Base-by-base conservation (phyloP, 768 basidiomycete species). In the Trametes villosa region DNA sequence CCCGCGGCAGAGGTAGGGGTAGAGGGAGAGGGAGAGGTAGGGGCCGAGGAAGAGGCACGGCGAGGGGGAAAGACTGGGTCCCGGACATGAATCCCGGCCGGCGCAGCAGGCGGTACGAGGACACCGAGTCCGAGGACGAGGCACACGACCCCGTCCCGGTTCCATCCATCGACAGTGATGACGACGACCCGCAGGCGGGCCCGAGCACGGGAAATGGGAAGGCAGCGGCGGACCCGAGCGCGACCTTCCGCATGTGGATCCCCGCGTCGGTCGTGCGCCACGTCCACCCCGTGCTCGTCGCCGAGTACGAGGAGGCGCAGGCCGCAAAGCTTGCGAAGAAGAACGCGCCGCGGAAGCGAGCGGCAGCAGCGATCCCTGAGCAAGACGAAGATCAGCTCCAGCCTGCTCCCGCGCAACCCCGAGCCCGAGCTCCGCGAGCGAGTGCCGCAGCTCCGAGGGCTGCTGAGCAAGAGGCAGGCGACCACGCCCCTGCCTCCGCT, bases 181-280 rank as follows among this genome's bases (percentile, higher is more conserved):
- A 29, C 6, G 53, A 50, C 26, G 49, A 54, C 33, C 13, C 22
- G 57, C 48, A 11, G 57, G 50, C 18, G 59, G 31, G 4, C 26
- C 11, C 26, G 45, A 47, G 12, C 15, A 24, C 33, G 57, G 17
- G n/a, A 34, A 29, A 30, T 22, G 48, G 50, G 7, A 56, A 52
- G 53, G 67, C 60, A 44, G 54, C 60, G 55, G 47, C 38, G 68
- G 51, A 47, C 65, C 13, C 66, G 69, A 30, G 64, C 62, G 17
- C 76, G 51, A 74, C 73, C 0, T 66, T 71, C 27, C 69, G 70
- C 38, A 59, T 76, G 51, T 83, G 81, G 81, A 65, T 82, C 15
- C 76, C 81, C 0, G 80, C 75, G 3, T 72, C 68, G 9, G 71
- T 83, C 30, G 66, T 83, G 53, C 67, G 70, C n/a, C 72, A 75